phyloP scores from a whole-genome alignment of 805 yeast species.

The Cyberlindnera maritima region DNA sequence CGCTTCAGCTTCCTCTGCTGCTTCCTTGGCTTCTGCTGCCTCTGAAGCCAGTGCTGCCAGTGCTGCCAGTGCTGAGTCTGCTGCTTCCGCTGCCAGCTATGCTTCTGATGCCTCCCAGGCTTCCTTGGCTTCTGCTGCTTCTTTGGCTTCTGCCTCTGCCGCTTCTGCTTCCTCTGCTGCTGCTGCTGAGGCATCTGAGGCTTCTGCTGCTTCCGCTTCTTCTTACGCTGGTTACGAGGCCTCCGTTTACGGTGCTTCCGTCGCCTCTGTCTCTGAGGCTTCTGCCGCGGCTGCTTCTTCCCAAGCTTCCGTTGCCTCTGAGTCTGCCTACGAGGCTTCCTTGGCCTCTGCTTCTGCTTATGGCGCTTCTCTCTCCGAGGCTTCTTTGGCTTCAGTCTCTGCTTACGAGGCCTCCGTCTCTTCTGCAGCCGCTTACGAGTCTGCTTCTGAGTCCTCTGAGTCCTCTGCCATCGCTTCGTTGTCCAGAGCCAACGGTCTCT shows the following conservation, averaged over 20 bases:
- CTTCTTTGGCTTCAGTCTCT: conserved; percentile 22
- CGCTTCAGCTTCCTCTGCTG: too few relatives aligned
- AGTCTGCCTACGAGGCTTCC: conserved; percentile 18
- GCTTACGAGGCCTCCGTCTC: conserved; percentile 17
- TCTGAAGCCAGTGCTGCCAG: conserved; percentile 25
- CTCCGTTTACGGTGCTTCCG: conserved; percentile 28
- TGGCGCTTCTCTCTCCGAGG: conserved; percentile 18
- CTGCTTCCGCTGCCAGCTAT: conserved; percentile 23
- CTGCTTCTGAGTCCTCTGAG: conserved; percentile 15
- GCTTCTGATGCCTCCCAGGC: conserved; percentile 15
- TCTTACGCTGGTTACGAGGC: conserved; percentile 22
- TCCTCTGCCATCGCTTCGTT: conserved; percentile 23
- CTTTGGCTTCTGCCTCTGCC: conserved; percentile 20
- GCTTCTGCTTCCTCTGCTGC: conserved; percentile 9
- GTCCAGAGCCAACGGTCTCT: conserved; percentile 36
- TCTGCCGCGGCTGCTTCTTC: conserved; percentile 19
- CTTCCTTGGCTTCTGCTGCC: conserved; percentile 21
- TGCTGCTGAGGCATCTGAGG: conserved; percentile 22
- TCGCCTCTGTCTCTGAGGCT: conserved; percentile 19
- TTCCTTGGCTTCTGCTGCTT: conserved; percentile 19
- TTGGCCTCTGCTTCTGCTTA: conserved; percentile 22
- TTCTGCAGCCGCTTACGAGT: conserved; percentile 4
- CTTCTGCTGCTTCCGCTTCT: conserved; percentile 23
- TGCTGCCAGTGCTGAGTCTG: conserved; percentile 8
- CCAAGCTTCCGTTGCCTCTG: conserved; percentile 22